Evolutionary conservation across 2,329 filamentous ascomycete genomes (phyloP), one percentile per base, ranked within the genome.

Genomic region (Cladosporium sp.): DNA sequence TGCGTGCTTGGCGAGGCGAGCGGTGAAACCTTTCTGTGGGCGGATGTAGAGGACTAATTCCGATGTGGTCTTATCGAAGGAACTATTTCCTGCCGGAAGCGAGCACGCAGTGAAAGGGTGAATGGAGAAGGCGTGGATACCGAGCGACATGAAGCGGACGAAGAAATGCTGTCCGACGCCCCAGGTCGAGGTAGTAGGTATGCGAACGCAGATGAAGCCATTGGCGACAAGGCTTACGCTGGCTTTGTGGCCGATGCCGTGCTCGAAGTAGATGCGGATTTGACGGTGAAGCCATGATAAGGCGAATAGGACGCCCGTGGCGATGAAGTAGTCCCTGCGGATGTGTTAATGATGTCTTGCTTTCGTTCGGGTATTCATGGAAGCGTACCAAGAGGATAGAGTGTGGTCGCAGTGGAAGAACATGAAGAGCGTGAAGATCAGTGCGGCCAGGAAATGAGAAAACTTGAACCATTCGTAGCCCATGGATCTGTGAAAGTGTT

Each of bases 391-490:
- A 2, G 85, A 86, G 1, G 82, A 80, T 14, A 88, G 76, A 0
- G 77, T 79, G 72, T 81, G 83, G 71, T 85, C 81, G 71, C 86
- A 88, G 74, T 88, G 86, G 60, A 86, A 78, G 75, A 88, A 88
- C 74, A 88, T 84, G 70, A 86, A 85, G 10, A 88, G 58, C 21
- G 87, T 76, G 69, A 88, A 88, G 1, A 86, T 69, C 3, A 84
- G 67, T 0, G 82, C 85, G 3, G 81, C 80, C 23, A 85, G 65
- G 66, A 84, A 81, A 70, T 88, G 86, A 0, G 83, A 82, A 3
- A 79, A 79, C 69, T 88, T 88, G 82, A 88, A 88, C 70, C 86
- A 84, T 68, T 89, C 86, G 71, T 88, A 88, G 68, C 77, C 83
- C 0, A 81, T 78, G 61, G 83, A 82, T 5, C 85, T 85, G 54